Base-by-base conservation (phyloP, 2,329 filamentous ascomycete species). In the Cladophialophora psammophila region DNA sequence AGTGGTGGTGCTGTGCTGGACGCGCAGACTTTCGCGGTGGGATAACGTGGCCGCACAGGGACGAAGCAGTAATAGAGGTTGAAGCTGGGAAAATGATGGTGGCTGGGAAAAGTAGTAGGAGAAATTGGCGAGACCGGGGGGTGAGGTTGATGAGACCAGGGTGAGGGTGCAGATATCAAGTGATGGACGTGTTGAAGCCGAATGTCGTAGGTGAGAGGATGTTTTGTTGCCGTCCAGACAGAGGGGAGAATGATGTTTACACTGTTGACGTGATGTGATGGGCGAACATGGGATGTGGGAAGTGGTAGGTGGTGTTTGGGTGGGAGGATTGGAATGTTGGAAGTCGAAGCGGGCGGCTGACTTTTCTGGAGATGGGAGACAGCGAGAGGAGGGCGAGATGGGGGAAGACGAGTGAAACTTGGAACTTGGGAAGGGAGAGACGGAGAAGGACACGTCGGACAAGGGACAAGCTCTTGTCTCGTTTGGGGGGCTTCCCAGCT, bases 11-110 rank as follows among this genome's bases (percentile, higher is more conserved):
- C 48, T 58, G 68, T 69, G 68, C 57, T 52, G 59, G 59, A 65
- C 65, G 68, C 65, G 68, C 64, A 63, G 64, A 56, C 36, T 45
- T 26, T 50, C 63, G 63, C 58, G 63, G 63, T n/a, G 58, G 35
- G 35, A 53, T 38, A 45, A 20, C 40, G 57, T 48, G 57, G 32
- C 35, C 63, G 63, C 58, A 31, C 31, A 61, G 62, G 60, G 61
- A 50, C 45, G 12, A 20, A 20, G 10, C n/a, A 12, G 45, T 12
- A 12, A 20, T 12, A 9, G 45, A 3, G 20, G 18, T 5, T 50
- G 55, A 18, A 40, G 64, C 32, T 54, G 63, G 40, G 56, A 68
- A 68, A 70, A 70, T 68, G 60, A 63, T 45, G 68, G 68, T 70
- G 68, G 68, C 68, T 70, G 68, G 68, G 68, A 61, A 38, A 42